Conservation (phyloP, 306 rosid genomes). For the Rosa chinensis region DNA sequence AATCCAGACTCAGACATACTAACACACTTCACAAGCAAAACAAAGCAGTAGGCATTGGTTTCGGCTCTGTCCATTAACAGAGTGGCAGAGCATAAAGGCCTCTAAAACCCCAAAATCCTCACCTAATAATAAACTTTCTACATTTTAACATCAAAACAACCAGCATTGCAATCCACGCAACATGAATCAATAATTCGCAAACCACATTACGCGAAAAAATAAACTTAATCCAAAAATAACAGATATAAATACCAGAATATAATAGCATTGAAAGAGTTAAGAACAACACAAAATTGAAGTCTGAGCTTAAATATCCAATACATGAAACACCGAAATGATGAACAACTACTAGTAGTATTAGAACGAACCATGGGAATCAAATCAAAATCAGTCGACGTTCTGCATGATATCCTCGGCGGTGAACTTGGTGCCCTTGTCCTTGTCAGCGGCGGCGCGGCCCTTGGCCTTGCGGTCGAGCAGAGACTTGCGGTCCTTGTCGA, state of each 20-base stretch:
- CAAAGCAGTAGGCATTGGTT: background rate
- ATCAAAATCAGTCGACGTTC: slow-evolving; percentile 49
- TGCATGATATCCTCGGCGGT: slow-evolving; percentile 92
- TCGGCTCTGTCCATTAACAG: background rate
- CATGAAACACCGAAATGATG: background rate
- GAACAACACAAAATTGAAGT: background rate
- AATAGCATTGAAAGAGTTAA: background rate
- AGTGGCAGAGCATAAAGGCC: no score
- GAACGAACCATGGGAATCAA: background rate
- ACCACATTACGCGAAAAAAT: background rate
- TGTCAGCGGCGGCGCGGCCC: slow-evolving; percentile 91
- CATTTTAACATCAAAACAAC: background rate
- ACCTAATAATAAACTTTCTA: background rate
- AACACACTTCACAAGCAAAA: background rate
- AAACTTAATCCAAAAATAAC: background rate
- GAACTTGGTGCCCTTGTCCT: slow-evolving; percentile 89
- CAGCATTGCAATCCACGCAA: background rate
- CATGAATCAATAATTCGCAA: background rate
- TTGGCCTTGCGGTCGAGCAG: slow-evolving; percentile 87
- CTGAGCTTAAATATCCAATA: slow-evolving; percentile 14
- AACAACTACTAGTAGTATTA: background rate
- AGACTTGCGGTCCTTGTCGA: slow-evolving; percentile 87
- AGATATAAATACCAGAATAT: background rate
- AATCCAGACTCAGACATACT: background rate
- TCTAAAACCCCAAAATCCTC: no score